Percentiles rank a stretch among this genome's conserved stretches.
Conservation (phyloP, 257 asterid species). For the Plantago elongata region DNA sequence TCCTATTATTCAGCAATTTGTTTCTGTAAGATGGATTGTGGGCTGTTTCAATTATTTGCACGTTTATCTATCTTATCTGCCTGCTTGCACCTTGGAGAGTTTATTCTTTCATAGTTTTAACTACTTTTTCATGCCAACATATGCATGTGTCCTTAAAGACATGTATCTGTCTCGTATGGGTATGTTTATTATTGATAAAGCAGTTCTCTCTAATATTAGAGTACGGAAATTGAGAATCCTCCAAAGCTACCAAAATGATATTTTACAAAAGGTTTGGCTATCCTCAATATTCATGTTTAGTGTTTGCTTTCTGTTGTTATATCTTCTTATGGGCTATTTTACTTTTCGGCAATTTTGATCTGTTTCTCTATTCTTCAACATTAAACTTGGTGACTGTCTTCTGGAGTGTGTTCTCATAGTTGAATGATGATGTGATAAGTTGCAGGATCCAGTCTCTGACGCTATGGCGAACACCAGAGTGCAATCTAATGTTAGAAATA, state of each 20-base stretch:
- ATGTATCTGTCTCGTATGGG: too few relatives aligned
- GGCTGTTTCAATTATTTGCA: too few relatives aligned
- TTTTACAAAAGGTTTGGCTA: not conserved
- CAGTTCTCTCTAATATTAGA: too few relatives aligned
- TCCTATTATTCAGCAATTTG: too few relatives aligned
- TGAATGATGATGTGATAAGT: not conserved
- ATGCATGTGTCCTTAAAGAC: not conserved
- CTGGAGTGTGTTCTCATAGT: constrained; percentile 1
- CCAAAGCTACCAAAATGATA: too few relatives aligned
- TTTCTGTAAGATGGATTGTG: too few relatives aligned
- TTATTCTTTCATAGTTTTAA: not conserved
- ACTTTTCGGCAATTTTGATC: not conserved
- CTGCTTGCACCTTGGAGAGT: not conserved
- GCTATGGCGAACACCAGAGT: constrained; percentile 50
- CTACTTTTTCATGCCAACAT: not conserved
- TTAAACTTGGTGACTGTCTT: not conserved
- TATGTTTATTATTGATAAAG: not conserved
- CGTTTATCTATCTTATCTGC: too few relatives aligned
- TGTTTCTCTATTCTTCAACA: not conserved
- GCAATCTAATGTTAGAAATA: constrained; percentile 42
- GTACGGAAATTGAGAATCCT: too few relatives aligned
- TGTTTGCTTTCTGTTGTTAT: not conserved
- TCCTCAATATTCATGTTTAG: not conserved
- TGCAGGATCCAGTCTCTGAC: constrained; percentile 27
- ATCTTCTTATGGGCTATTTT: not conserved